phyloP scores from a whole-genome alignment of 805 yeast species.

The Hanseniaspora vineae region DNA sequence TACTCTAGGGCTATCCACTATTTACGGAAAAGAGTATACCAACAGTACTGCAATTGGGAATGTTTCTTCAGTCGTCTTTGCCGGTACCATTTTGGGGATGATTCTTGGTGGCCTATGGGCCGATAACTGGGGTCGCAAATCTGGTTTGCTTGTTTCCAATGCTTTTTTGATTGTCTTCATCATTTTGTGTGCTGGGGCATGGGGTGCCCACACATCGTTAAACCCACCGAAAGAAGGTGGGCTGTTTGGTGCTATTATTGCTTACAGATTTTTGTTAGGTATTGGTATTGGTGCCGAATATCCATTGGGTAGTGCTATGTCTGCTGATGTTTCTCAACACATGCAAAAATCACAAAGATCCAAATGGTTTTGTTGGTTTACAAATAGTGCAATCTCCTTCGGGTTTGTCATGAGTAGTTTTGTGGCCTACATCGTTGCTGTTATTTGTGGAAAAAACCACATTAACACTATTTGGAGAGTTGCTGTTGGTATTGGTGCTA shows the following conservation, averaged over 20 bases:
- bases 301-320: slow-evolving; percentile 78
- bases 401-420: slow-evolving; percentile 80
- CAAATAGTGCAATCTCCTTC: slow-evolving; percentile 73
- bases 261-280: slow-evolving; percentile 79
- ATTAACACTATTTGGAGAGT: slow-evolving; percentile 86
- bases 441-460: slow-evolving; percentile 66
- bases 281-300: slow-evolving; percentile 91
- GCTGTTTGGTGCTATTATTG: slow-evolving; percentile 72
- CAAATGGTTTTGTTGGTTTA: slow-evolving; percentile 82
- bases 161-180: slow-evolving; percentile 67
- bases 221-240: slow-evolving; percentile 43
- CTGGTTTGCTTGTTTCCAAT: slow-evolving; percentile 74
- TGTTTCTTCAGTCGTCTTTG: slow-evolving; percentile 81
- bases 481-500: slow-evolving; percentile 79
- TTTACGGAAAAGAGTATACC: slow-evolving; percentile 55
- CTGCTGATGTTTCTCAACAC: slow-evolving; percentile 89
- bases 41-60: slow-evolving; percentile 61
- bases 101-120: slow-evolving; percentile 68
- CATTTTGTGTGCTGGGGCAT: slow-evolving; percentile 67
- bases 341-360: slow-evolving; percentile 77
- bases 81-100: slow-evolving; percentile 84
- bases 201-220: slow-evolving; percentile 57
- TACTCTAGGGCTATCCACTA: slow-evolving; percentile 47
- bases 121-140: slow-evolving; percentile 69
- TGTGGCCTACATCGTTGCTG: slow-evolving; percentile 72